Evolutionary conservation across 225 moss, liverwort and hornwort species (phyloP).

Genomic region (Sphagnum contortum): DNA sequence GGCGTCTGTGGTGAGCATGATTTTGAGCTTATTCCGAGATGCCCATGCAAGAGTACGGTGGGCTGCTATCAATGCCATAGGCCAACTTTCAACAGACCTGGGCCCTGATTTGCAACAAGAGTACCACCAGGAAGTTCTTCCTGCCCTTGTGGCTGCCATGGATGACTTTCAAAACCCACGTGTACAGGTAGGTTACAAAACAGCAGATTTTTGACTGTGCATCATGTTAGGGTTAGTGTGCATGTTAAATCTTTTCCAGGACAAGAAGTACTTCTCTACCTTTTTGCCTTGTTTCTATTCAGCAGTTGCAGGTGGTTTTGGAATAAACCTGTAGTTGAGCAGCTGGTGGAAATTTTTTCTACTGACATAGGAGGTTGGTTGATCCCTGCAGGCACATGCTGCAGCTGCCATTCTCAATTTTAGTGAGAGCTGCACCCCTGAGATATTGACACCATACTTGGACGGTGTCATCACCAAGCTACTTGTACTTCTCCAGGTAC

Average conservation of each 20-base stretch:
- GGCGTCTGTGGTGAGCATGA: constrained; percentile 80
- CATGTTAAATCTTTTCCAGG: too few relatives aligned
- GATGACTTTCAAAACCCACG: constrained; percentile 97
- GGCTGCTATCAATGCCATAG: constrained; percentile 99
- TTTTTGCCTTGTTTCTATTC: background rate
- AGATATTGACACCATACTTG: constrained; percentile 86
- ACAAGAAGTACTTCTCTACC: too few relatives aligned
- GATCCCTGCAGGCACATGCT: constrained; percentile 69
- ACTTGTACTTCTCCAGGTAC: constrained; percentile 82
- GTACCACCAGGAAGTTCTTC: constrained; percentile 93
- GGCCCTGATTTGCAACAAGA: constrained; percentile 95
- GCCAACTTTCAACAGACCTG: constrained; percentile 94
- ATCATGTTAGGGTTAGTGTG: too few relatives aligned
- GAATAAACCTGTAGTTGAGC: too few relatives aligned
- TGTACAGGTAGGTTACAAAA: constrained; percentile 53
- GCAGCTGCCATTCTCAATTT: constrained; percentile 96
- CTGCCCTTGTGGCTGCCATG: constrained; percentile 92
- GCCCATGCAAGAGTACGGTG: constrained; percentile 94
- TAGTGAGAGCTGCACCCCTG: constrained; percentile 94
- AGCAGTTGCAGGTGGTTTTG: background rate
- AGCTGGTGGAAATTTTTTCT: too few relatives aligned
- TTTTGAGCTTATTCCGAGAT: constrained; percentile 79
- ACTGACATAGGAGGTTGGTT: too few relatives aligned
- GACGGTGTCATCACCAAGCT: constrained; percentile 93
- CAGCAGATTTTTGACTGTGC: too few relatives aligned